phyloP scores from a whole-genome alignment of 2,329 filamentous ascomycete genomes.

The Botrytis byssoidea region DNA sequence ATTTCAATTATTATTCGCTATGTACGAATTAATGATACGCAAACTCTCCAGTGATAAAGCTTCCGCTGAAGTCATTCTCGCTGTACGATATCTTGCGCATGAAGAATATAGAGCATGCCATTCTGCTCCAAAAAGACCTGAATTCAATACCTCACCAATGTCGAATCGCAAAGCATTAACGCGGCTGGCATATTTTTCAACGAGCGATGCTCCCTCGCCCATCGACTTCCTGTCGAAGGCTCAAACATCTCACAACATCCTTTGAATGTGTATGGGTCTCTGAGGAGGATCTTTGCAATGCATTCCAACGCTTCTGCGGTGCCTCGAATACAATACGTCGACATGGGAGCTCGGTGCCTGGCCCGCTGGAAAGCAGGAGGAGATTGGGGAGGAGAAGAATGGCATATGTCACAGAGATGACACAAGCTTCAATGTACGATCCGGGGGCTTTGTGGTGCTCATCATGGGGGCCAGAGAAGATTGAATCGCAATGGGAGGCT shows the following conservation, averaged over 20 bases:
- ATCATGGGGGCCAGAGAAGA: constrained; percentile 31
- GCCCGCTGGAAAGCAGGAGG: constrained; percentile 39
- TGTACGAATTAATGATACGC: background rate
- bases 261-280: constrained; percentile 57
- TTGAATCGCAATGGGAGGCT: constrained; percentile 37
- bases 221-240: constrained; percentile 51
- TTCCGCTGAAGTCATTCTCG: background rate
- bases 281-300: constrained; percentile 53
- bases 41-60: background rate
- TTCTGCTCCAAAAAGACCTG: background rate
- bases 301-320: constrained; percentile 48
- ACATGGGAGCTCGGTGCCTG: constrained; percentile 40
- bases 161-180: constrained; percentile 14
- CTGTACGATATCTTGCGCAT: background rate
- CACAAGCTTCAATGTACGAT: constrained; percentile 24
- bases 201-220: constrained; percentile 48
- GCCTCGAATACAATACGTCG: constrained; percentile 36
- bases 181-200: constrained; percentile 21
- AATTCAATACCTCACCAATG: constrained; percentile 19
- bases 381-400: constrained; percentile 39
- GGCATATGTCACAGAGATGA: constrained; percentile 33
- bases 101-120: constrained; percentile 3
- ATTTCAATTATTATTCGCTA: background rate
- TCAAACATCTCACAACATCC: constrained; percentile 43
- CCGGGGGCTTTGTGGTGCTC: constrained; percentile 29